Evolutionary conservation across 2,329 filamentous ascomycete genomes (phyloP), one percentile per base, ranked within the genome.

Genomic region (Dactylellina sp.): DNA sequence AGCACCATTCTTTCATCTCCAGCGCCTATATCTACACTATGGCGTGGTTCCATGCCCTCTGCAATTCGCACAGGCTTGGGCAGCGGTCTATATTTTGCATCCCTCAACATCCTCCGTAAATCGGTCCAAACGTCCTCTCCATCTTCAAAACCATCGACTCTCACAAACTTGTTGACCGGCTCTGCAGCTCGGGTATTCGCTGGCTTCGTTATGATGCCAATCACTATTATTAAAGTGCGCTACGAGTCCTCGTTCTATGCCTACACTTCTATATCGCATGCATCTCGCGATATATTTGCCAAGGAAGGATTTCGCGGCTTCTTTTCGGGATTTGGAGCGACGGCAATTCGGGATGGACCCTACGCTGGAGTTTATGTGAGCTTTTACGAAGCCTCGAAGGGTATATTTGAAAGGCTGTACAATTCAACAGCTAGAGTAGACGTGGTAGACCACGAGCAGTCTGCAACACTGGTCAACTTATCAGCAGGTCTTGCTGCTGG

Each of bases 281-380:
- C 95, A 0, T 88, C 86, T 0, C 84, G 83, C 35, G 92, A 95
- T 77, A 97, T 98, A 25, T 82, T 89, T 59, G 84, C 85, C 6
- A 87, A 84, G 0, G 89, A 94, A 77, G 93, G 95, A 0, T 64
- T 91, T 2, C 87, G 89, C 28, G 95, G 94, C 0, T 96, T 99
- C 82, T 98, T 98, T 79, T 88, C 91, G 0, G 95, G 95, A 0
- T 97, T 96, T 79, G 95, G 95, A 44, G 95, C 94, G 0, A 99
- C 95, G 0, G 92, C 95, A 0, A 87, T 96, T 25, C 87, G 95
- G 49, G 95, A 99, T 81, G 95, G 93, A n/a, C 95, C 95, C 0
- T 98, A 98, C 80, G 95, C 95, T 0, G 95, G 95, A 0, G 84
- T 97, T 14, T 99, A 99, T 79, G 92, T 99, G 0, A 84, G 97